Conservation (phyloP, 2,329 filamentous ascomycete genomes). For the Phyllosticta citrichinensis region DNA sequence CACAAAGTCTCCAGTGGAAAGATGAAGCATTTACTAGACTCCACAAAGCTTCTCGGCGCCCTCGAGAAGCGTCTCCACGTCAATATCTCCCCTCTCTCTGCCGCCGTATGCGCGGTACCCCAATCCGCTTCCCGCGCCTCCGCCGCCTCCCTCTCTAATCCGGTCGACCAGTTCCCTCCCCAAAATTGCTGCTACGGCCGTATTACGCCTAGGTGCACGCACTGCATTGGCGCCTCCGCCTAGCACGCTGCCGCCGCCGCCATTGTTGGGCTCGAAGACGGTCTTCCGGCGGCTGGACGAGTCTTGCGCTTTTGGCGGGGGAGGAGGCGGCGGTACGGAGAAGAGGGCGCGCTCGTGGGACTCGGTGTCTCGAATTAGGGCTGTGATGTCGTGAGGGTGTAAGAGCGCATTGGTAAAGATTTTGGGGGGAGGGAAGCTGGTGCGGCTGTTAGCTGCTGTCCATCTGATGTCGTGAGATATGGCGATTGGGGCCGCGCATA, state of each 20-base stretch:
- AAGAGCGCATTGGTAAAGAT: conserved; percentile 93
- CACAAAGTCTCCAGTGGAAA: background rate
- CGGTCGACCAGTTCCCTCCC: conserved; percentile 78
- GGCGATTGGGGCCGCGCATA: conserved; percentile 16
- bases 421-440: conserved; percentile 78
- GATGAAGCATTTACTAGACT: conserved; percentile 56
- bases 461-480: background rate
- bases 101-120: conserved; percentile 30
- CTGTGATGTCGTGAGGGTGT: conserved; percentile 81
- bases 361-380: conserved; percentile 90
- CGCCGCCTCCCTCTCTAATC: conserved; percentile 53
- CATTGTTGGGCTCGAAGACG: conserved; percentile 31
- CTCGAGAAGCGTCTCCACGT: conserved; percentile 73
- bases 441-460: conserved; percentile 2
- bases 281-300: conserved; percentile 38
- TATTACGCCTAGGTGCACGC: conserved; percentile 56
- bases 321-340: conserved; percentile 66
- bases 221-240: conserved; percentile 32
- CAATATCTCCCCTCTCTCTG: conserved; percentile 57
- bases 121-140: conserved; percentile 40
- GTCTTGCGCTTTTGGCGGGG: conserved; percentile 35
- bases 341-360: conserved; percentile 90
- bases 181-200: conserved; percentile 80
- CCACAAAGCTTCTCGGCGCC: conserved; percentile 84
- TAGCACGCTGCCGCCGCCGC: conserved; percentile 23